phyloP scores from a whole-genome alignment of 768 basidiomycete genomes.

The Lentinula lateritia region DNA sequence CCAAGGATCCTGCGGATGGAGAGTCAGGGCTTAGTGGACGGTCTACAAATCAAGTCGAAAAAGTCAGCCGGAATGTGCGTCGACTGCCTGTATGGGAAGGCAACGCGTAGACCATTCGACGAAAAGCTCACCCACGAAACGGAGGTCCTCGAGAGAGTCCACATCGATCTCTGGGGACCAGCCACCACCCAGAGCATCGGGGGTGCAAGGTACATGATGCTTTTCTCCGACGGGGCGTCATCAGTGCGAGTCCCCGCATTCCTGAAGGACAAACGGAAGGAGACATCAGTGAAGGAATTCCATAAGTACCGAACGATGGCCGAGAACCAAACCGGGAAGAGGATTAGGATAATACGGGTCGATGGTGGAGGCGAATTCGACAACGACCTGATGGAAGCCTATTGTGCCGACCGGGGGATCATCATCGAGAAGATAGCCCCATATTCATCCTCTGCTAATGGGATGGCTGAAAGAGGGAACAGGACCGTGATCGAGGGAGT shows the following conservation, averaged over 20 bases:
- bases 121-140: constrained; percentile 11
- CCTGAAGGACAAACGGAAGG: constrained; percentile 17
- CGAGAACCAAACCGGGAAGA: constrained; percentile 13
- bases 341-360: constrained; percentile 10
- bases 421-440: constrained; percentile 14
- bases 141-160: constrained; percentile 11
- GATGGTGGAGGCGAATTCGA: constrained; percentile 26
- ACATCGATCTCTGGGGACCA: constrained; percentile 22
- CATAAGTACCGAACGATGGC: constrained; percentile 9
- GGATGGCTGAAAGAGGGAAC: constrained; percentile 19
- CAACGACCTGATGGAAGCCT: constrained; percentile 14
- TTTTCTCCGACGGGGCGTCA: constrained; percentile 15
- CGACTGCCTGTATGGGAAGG: constrained; percentile 23
- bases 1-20: constrained; percentile 10
- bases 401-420: constrained; percentile 17
- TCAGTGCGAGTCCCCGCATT: constrained; percentile 12
- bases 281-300: constrained; percentile 12
- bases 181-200: constrained; percentile 10
- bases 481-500: constrained; percentile 14
- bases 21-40: constrained; percentile 13
- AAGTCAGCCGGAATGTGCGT: constrained; percentile 9
- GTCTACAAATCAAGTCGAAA: constrained; percentile 12
- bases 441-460: constrained; percentile 20
- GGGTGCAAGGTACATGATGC: constrained; percentile 18
- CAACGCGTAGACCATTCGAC: constrained; percentile 16